Percentiles rank a stretch among this genome's conserved stretches.
These are phyloP conservation scores for Endocarpon pusillum DNA, from an alignment of 495 filamentous ascomycete species.

Conservation along the genomic window DNA sequence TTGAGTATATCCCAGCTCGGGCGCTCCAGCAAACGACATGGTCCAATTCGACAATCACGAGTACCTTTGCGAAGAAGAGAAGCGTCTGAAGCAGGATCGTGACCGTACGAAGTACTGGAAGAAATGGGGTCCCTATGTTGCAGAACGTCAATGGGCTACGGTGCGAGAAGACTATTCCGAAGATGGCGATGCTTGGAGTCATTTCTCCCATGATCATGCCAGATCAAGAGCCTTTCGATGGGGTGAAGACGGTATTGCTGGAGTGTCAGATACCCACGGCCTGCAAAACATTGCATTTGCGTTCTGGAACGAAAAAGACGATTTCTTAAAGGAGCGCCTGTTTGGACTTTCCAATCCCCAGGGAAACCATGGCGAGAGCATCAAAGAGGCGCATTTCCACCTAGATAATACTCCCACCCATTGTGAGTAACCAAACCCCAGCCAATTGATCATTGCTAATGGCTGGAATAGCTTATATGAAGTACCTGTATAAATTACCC, in stretches of 20 bases:
- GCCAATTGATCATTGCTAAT: not conserved
- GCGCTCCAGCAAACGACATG: too few species aligned
- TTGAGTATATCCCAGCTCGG: too few species aligned
- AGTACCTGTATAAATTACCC: conserved; percentile 93
- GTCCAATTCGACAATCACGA: conserved; percentile 73
- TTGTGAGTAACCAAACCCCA: conserved; percentile 10
- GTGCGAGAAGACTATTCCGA: conserved; percentile 87
- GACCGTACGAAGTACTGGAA: conserved; percentile 81
- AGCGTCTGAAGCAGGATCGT: conserved; percentile 69
- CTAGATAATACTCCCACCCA: conserved; percentile 70
- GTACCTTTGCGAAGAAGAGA: conserved; percentile 74
- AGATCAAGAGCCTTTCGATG: conserved; percentile 76
- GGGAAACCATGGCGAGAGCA: conserved; percentile 88
- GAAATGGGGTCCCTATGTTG: conserved; percentile 58
- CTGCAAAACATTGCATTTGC: conserved; percentile 83
- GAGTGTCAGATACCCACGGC: conserved; percentile 82
- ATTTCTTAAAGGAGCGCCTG: conserved; percentile 82
- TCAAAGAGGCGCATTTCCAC: conserved; percentile 94
- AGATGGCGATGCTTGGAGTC: conserved; percentile 91
- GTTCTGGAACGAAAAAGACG: conserved; percentile 95
- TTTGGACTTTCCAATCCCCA: conserved; percentile 92
- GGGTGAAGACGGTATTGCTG: conserved; percentile 95
- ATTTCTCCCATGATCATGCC: conserved; percentile 86
- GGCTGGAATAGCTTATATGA: conserved; percentile 53
- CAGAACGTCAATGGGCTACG: conserved; percentile 77